Percentiles rank a stretch among this genome's conserved stretches.
These are phyloP conservation scores for Phytophthora tubulina DNA, from an alignment of 352 stramenopile genomes.

Conservation along the genomic window DNA sequence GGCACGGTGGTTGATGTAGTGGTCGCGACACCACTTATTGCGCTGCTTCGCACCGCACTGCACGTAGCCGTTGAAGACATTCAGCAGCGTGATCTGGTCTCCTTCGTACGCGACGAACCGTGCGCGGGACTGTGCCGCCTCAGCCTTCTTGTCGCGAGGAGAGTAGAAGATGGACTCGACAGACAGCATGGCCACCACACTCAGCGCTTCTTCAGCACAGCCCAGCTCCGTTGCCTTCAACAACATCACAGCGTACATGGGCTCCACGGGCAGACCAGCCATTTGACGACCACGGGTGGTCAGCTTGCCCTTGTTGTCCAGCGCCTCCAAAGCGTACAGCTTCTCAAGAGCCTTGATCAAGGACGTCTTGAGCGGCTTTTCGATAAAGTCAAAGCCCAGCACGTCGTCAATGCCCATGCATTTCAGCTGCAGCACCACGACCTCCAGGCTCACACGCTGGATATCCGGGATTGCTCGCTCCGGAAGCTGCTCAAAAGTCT, in stretches of 20 bases:
- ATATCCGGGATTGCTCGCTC: slow-evolving; percentile 86
- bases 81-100: slow-evolving; percentile 87
- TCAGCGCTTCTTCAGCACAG: slow-evolving; percentile 87
- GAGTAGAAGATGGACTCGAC: slow-evolving; percentile 93
- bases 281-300: slow-evolving; percentile 84
- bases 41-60: slow-evolving; percentile 82
- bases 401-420: slow-evolving; percentile 88
- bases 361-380: slow-evolving; percentile 81
- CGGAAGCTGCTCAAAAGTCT: slow-evolving; percentile 85
- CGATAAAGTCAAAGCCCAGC: slow-evolving; percentile 91
- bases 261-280: slow-evolving; percentile 88
- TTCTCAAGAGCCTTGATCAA: slow-evolving; percentile 88
- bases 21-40: slow-evolving; percentile 88
- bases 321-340: slow-evolving; percentile 77
- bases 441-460: slow-evolving; percentile 87
- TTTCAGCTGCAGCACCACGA: slow-evolving; percentile 89
- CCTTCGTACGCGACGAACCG: slow-evolving; percentile 86
- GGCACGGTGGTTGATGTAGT: slow-evolving; percentile 87
- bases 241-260: slow-evolving; percentile 91
- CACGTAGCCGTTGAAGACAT: slow-evolving; percentile 83
- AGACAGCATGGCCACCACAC: slow-evolving; percentile 90
- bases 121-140: slow-evolving; percentile 80
- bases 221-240: slow-evolving; percentile 79
- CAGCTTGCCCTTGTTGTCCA: slow-evolving; percentile 71
- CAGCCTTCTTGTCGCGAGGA: slow-evolving; percentile 84